phyloP scores from a whole-genome alignment of 2,329 filamentous ascomycete genomes.

The Cladosporium oxysporum region DNA sequence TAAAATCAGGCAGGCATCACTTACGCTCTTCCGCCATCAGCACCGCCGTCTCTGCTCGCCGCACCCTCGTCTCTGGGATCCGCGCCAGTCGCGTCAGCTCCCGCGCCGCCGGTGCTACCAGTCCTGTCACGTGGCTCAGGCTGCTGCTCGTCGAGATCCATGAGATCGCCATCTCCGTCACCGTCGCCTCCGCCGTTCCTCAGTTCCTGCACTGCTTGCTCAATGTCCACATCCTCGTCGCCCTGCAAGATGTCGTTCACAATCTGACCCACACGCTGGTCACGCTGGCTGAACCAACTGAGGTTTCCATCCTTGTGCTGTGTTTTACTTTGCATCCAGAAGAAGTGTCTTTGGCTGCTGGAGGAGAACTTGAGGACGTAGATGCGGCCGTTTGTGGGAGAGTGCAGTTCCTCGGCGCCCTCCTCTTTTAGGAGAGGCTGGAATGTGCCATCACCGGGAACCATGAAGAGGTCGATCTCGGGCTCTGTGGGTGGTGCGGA shows the following conservation, averaged over 20 bases:
- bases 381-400: constrained; percentile 77
- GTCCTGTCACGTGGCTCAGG: constrained; percentile 60
- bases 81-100: constrained; percentile 82
- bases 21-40: constrained; percentile 99
- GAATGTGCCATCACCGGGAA: constrained; percentile 86
- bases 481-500: constrained; percentile 68
- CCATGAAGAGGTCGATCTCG: constrained; percentile 89
- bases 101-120: constrained; percentile 75
- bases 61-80: constrained; percentile 90
- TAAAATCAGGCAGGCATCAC: constrained; percentile 50
- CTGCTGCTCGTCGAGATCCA: constrained; percentile 77
- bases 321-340: constrained; percentile 93
- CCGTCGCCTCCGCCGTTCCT: constrained; percentile 63
- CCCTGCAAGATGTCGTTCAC: constrained; percentile 84
- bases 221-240: constrained; percentile 75
- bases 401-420: constrained; percentile 61
- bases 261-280: constrained; percentile 83
- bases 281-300: constrained; percentile 79
- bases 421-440: constrained; percentile 54
- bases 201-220: constrained; percentile 63
- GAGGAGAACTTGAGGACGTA: constrained; percentile 93
- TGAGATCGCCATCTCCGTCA: constrained; percentile 51
- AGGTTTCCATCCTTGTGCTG: constrained; percentile 71
- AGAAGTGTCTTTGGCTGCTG: constrained; percentile 86
- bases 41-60: constrained; percentile 84